Conservation (phyloP, 768 basidiomycete genomes). For the Boletus huronensis region DNA sequence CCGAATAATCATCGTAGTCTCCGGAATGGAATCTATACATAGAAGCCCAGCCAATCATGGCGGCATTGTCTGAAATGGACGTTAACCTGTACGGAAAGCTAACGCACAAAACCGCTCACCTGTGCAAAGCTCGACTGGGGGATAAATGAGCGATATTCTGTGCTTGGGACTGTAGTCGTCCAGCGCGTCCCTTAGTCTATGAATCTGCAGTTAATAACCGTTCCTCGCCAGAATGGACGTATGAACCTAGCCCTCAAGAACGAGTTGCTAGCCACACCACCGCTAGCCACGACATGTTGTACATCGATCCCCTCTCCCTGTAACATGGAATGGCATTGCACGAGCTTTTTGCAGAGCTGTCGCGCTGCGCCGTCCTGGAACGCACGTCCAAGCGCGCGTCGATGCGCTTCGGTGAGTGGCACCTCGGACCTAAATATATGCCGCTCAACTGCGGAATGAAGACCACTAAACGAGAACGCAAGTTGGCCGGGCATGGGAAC, state of each 20-base stretch:
- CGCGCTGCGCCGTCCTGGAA: slow-evolving; percentile 71
- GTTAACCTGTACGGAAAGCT: not conserved
- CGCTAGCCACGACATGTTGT: slow-evolving; percentile 73
- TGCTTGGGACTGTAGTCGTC: slow-evolving; percentile 23
- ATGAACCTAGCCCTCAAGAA: slow-evolving; percentile 63
- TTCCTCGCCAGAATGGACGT: not conserved
- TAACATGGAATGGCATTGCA: slow-evolving; percentile 32
- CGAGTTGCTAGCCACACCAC: slow-evolving; percentile 89
- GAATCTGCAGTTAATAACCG: not conserved
- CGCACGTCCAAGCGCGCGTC: slow-evolving; percentile 52
- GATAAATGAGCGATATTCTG: slow-evolving; percentile 56
- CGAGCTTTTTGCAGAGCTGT: slow-evolving; percentile 75
- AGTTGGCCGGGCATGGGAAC: slow-evolving; percentile 51
- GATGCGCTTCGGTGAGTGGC: slow-evolving; percentile 25
- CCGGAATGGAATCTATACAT: slow-evolving; percentile 71
- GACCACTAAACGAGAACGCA: slow-evolving; percentile 74
- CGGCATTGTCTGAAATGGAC: slow-evolving; percentile 75
- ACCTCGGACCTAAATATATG: slow-evolving; percentile 43
- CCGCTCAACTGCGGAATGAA: slow-evolving; percentile 69
- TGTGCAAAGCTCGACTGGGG: slow-evolving; percentile 79
- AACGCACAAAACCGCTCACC: slow-evolving; percentile 40
- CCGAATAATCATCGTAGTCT: slow-evolving; percentile 59
- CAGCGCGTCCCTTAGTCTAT: slow-evolving; percentile 35
- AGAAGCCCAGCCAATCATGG: slow-evolving; percentile 93
- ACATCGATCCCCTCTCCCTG: slow-evolving; percentile 48